phyloP scores from a whole-genome alignment of 345 rosid species.

The Cochlearia excelsa region DNA sequence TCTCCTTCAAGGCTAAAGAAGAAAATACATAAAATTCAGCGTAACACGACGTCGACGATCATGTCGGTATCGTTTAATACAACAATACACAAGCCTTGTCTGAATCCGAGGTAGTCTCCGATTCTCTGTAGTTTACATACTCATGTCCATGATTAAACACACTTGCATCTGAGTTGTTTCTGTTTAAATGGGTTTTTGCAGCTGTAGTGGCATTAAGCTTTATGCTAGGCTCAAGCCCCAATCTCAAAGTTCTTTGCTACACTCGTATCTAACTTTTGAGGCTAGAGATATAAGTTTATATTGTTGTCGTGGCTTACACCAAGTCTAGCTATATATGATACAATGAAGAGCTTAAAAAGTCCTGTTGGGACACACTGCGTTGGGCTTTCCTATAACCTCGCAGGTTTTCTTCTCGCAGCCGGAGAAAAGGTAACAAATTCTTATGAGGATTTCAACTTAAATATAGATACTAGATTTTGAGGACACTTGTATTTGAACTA shows the following conservation, averaged over 20 bases:
- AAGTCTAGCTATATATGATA: constrained; percentile 75
- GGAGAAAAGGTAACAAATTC: constrained; percentile 70
- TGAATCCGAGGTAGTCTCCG: constrained; percentile 52
- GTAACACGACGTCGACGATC: constrained; percentile 25
- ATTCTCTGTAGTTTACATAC: background rate
- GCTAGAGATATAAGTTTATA: background rate
- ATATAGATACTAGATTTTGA: background rate
- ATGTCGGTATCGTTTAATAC: constrained; percentile 64
- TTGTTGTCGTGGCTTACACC: constrained; percentile 65
- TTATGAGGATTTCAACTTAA: background rate
- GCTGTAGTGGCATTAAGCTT: constrained; percentile 64
- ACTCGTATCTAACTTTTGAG: background rate
- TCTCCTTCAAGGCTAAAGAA: background rate
- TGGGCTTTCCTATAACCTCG: constrained; percentile 78
- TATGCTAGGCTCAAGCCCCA: constrained; percentile 73
- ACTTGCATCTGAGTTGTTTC: constrained; percentile 21
- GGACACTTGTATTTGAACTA: background rate
- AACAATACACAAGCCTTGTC: constrained; percentile 50
- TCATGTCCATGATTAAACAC: constrained; percentile 4
- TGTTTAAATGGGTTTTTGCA: constrained; percentile 13
- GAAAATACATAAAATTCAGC: constrained; percentile 1
- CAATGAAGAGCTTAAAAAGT: constrained; percentile 81
- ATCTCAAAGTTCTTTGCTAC: constrained; percentile 44
- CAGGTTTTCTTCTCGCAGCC: constrained; percentile 82
- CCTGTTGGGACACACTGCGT: constrained; percentile 72